Percentiles rank a stretch among this genome's conserved stretches.
Conservation (phyloP, 441 rosid genomes). For the Eruca vesicaria region DNA sequence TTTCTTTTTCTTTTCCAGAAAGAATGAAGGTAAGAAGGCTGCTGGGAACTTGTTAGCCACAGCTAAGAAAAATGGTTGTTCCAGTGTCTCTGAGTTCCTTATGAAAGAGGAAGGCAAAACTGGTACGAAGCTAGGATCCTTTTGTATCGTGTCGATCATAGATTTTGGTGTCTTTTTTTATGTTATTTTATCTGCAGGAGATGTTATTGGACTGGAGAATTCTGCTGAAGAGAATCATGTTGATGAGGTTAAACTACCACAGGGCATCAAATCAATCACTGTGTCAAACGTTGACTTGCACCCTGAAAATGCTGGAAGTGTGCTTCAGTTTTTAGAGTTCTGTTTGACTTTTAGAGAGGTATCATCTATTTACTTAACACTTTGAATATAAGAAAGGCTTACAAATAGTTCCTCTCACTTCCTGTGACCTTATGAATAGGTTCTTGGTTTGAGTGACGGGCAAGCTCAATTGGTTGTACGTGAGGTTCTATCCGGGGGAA, state of each 20-base stretch:
- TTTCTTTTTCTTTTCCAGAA: background rate
- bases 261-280: conserved; percentile 32
- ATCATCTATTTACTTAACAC: background rate
- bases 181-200: background rate
- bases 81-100: background rate
- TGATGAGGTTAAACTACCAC: conserved; percentile 38
- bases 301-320: conserved; percentile 41
- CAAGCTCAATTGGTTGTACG: conserved; percentile 41
- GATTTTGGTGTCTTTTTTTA: background rate
- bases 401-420: background rate
- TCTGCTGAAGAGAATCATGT: background rate
- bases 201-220: background rate
- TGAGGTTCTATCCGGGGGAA: conserved; percentile 38
- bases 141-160: background rate
- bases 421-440: conserved; percentile 23
- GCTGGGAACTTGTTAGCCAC: background rate
- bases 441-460: conserved; percentile 46
- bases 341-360: conserved; percentile 56
- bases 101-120: background rate
- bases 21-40: background rate
- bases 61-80: background rate
- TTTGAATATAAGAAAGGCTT: background rate
- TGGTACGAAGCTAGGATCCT: background rate
- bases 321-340: conserved; percentile 55
- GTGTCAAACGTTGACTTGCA: conserved; percentile 42